Base-by-base conservation (phyloP, 2,329 filamentous ascomycete species). In the Coniella lustricola region DNA sequence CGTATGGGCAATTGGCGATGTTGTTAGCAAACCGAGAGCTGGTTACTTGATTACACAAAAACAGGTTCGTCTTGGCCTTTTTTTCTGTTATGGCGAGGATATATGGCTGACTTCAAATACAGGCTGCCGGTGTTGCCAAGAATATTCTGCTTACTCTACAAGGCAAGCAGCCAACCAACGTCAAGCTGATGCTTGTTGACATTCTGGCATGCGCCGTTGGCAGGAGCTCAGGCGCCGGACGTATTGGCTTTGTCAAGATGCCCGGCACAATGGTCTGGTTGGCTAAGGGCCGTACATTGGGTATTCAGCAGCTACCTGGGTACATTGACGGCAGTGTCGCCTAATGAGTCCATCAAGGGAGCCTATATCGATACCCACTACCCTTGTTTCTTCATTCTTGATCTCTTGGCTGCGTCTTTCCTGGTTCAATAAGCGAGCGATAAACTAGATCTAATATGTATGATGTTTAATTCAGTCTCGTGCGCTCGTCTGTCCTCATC, bases 1-100 rank as follows among this genome's bases (percentile, higher is more conserved):
- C 3, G 67, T 77, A 20, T 80, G 76, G 76, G 76, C 75, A 7
- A 67, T 70, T 3, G 76, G 76, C 20, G 76, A 80, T 48, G 62
- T 77, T 36, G 70, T 78, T 20, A 72, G 69, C 55, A 70, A 69
- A 57, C 74, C 75, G 18, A 66, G 69, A 14, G 66, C 63, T n/a
- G 65, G 65, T 22, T 73, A 67, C 50, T 60, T 72, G 29, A 61
- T 68, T 49, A 63, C 69, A 7, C 61, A 77, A 49, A 75, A 76
- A 55, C 76, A 79, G 60, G 70, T 70, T 49, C 57, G 66, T 57
- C 16, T 7, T 17, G 20, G 36, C 45, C 18, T 40, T 18, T 18
- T 35, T 17, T 1, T 22, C 5, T 9, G 9, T 3, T 9, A 31
- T 22, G 7, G 2, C 16, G 3, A 25, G 17, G 36, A 20, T 17